Evolutionary conservation across 2,329 filamentous ascomycete genomes (phyloP), one percentile per base, ranked within the genome.

Genomic region (Calonectria leucothoes): DNA sequence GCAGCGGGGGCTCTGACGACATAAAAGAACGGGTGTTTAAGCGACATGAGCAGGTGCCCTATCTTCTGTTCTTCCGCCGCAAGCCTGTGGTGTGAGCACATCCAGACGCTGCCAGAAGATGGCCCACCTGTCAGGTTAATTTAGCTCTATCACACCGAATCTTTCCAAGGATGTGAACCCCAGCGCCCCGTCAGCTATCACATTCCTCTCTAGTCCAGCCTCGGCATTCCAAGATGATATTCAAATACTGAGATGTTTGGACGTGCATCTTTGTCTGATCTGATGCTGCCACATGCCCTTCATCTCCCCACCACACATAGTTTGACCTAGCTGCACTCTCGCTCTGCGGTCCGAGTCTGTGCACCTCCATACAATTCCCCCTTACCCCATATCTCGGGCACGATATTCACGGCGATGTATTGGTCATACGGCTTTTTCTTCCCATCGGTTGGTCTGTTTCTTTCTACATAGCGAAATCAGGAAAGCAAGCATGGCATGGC

Each of bases 1-100:
- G 85, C 23, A 82, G 82, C 20, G 82, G 82, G 6, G 81, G 79
- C 29, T 76, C 75, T 5, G 78, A 82, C 33, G 85, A 87, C 69
- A 70, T 83, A 20, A 83, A 84, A 57, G 81, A 84, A 48, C 78
- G 82, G 4, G 82, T 88, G 14, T 87, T 87, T 74, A 82, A 85
- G 75, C 80, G 82, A 11, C 74, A 79, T 27, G 82, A 84, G 23
- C 77, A 82, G n/a, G 85, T 87, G 45, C 87, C 88, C 25, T 89
- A 89, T 69, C 80, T 89, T 61, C 82, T 87, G 11, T 89, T 87
- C 78, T 88, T 87, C 76, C 80, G 85, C 66, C 81, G 85, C 48
- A 87, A 88, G 73, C 77, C 72, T 23, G 71, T 74, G 73, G 78
- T 75, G 33, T 81, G 66, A 78, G 42, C 42, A 23, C 23, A 23